Percentiles rank a stretch among this genome's conserved stretches.
Evolutionary conservation across 192 early-diverging fungal genomes (phyloP).

Genomic region (Coemansia asiatica): DNA sequence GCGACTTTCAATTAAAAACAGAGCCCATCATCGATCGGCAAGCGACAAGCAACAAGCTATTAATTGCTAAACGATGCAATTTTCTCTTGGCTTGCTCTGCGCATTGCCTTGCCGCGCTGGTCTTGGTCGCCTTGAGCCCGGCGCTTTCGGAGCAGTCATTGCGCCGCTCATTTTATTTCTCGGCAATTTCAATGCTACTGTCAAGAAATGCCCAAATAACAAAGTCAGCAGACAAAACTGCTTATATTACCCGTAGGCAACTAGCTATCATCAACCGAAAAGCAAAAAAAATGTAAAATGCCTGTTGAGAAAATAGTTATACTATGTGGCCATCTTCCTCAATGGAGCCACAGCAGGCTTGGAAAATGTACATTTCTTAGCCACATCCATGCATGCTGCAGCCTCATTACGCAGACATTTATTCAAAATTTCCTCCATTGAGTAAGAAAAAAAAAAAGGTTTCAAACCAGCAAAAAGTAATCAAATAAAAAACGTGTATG

Average conservation of each 20-base stretch:
- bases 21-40: too few relatives aligned
- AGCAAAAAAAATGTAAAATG: neutral
- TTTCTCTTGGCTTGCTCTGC: too few relatives aligned
- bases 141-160: neutral
- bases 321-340: neutral
- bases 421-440: neutral
- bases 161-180: neutral
- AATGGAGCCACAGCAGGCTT: neutral
- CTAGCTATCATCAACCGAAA: neutral
- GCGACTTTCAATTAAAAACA: neutral
- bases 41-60: too few relatives aligned
- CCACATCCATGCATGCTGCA: neutral
- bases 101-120: neutral
- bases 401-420: neutral
- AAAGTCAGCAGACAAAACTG: neutral
- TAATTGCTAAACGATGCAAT: too few relatives aligned
- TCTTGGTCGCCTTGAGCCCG: neutral
- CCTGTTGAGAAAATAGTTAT: neutral
- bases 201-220: neutral
- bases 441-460: too few relatives aligned
- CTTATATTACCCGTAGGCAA: neutral
- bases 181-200: conserved; percentile 3
- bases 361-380: conserved; percentile 1
- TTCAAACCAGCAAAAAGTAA: neutral
- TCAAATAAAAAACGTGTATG: neutral